Conservation (phyloP, 306 rosid genomes). For the Begonia loranthoides region DNA sequence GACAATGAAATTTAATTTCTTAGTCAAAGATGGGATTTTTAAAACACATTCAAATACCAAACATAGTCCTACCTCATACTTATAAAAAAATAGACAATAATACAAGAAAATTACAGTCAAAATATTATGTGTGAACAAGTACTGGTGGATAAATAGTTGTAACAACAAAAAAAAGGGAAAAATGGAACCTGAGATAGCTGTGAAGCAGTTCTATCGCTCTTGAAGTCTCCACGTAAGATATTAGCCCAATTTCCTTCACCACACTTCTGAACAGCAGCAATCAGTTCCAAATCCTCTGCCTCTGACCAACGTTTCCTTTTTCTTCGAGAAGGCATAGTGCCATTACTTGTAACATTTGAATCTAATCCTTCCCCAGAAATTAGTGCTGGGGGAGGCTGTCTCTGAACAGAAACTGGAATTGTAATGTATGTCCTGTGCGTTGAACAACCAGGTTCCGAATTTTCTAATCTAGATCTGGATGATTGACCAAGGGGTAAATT, state of each 20-base stretch:
- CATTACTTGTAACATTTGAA: slow-evolving; percentile 29
- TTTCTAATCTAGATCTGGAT: slow-evolving; percentile 15
- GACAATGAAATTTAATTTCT: no score
- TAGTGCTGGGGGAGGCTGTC: slow-evolving; percentile 38
- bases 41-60: background rate
- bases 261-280: slow-evolving; percentile 57
- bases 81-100: background rate
- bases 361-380: slow-evolving; percentile 40
- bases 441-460: slow-evolving; percentile 28
- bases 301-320: slow-evolving; percentile 82
- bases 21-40: background rate
- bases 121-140: background rate
- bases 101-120: background rate
- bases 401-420: slow-evolving; percentile 72
- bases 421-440: slow-evolving; percentile 33
- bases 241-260: slow-evolving; percentile 95
- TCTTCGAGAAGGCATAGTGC: slow-evolving; percentile 29
- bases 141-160: background rate
- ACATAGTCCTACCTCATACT: no score
- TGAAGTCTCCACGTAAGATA: slow-evolving; percentile 55
- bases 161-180: slow-evolving; percentile 2
- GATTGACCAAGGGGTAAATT: slow-evolving; percentile 44
- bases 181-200: slow-evolving; percentile 67
- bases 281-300: slow-evolving; percentile 70
- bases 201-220: slow-evolving; percentile 52